Percentiles rank a stretch among this genome's conserved stretches.
Conservation (phyloP, 805 yeast genomes). For the Yarrowia keelungensis region DNA sequence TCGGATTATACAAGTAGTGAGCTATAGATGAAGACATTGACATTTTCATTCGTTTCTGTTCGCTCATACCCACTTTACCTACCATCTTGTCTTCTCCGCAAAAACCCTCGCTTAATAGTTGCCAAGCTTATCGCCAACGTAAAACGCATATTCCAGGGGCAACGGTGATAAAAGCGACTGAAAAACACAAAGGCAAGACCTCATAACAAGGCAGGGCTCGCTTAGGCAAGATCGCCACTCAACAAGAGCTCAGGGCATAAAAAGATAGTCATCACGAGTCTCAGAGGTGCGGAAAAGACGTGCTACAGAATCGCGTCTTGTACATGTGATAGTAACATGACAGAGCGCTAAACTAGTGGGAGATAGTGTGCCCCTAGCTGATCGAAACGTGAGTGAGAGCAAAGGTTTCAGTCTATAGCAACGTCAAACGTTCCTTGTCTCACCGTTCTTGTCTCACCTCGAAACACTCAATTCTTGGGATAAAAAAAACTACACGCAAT, state of each 20-base stretch:
- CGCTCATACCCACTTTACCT: too few relatives aligned
- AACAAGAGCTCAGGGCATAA: background rate
- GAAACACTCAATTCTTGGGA: background rate
- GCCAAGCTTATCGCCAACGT: constrained; percentile 19
- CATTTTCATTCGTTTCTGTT: too few relatives aligned
- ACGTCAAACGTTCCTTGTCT: background rate
- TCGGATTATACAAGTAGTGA: too few relatives aligned
- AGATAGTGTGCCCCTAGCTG: background rate
- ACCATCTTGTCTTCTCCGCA: background rate
- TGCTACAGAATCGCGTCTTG: background rate
- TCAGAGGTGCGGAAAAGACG: too few relatives aligned
- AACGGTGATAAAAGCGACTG: constrained; percentile 1
- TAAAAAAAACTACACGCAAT: background rate
- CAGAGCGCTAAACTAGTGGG: background rate
- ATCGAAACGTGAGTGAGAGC: background rate
- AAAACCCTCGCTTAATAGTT: background rate
- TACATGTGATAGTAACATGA: background rate
- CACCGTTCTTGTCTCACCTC: constrained; percentile 6
- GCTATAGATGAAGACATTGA: too few relatives aligned
- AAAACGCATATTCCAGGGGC: constrained; percentile 22
- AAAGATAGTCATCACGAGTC: too few relatives aligned
- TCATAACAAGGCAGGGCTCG: background rate
- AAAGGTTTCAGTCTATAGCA: background rate
- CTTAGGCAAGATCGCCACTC: constrained; percentile 22
- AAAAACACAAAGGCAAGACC: background rate